Percentiles rank a stretch among this genome's conserved stretches.
These are phyloP conservation scores for Agastache rugosa DNA, from an alignment of 257 asterid genomes.

Conservation along the genomic window DNA sequence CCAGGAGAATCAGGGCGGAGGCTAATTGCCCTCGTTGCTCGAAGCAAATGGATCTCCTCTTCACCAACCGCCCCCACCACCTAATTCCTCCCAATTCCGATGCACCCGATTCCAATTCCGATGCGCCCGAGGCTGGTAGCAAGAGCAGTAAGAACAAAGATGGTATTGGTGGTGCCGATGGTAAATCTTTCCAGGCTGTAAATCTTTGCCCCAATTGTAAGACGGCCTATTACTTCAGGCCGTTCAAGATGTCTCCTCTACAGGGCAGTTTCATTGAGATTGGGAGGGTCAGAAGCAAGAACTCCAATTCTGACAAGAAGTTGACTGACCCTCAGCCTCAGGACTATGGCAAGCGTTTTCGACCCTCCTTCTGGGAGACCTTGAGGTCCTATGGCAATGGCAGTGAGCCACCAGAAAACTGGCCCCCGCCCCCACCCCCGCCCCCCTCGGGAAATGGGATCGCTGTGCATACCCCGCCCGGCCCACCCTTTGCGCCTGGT, in stretches of 20 bases:
- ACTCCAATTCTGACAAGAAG: conserved; percentile 55
- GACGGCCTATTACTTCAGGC: conserved; percentile 82
- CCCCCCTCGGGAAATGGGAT: conserved; percentile 63
- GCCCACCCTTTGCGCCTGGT: conserved; percentile 93
- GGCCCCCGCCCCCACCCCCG: conserved; percentile 59
- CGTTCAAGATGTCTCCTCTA: conserved; percentile 75
- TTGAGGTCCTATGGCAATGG: conserved; percentile 72
- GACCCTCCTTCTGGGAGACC: conserved; percentile 82
- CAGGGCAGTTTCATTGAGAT: conserved; percentile 89
- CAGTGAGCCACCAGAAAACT: conserved; percentile 76
- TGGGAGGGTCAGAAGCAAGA: conserved; percentile 68
- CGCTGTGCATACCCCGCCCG: conserved; percentile 89
- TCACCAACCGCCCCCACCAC: conserved; percentile 64
- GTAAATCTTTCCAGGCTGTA: conserved; percentile 69
- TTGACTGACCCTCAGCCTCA: conserved; percentile 50
- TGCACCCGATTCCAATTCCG: conserved; percentile 34
- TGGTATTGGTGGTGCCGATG: too few relatives aligned
- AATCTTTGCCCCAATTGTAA: conserved; percentile 93
- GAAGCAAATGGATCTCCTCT: conserved; percentile 87
- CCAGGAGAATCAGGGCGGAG: conserved; percentile 84
- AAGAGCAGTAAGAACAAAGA: conserved; percentile 14
- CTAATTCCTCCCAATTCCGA: conserved; percentile 60
- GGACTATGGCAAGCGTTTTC: conserved; percentile 58
- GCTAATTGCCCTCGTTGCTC: conserved; percentile 95
- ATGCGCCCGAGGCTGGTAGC: conserved; percentile 27